A percentile compares a stretch with the other conserved stretches of the same genome.
Evolutionary conservation across 148 eudicot genomes (phyloP).

Genomic region (Chenopodium formosanum): DNA sequence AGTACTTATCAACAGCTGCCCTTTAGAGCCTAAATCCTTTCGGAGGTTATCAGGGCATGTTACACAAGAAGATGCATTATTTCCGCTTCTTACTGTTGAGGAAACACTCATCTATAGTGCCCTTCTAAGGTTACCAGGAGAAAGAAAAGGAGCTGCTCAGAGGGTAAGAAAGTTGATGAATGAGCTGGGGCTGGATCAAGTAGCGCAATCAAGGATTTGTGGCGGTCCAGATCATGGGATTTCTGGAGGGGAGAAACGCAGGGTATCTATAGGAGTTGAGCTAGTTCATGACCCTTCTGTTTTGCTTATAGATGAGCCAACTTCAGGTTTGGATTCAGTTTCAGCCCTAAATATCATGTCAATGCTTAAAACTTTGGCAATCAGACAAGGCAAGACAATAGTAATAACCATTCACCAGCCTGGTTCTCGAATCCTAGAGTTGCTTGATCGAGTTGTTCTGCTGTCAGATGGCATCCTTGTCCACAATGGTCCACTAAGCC

Average conservation of each 20-base stretch:
- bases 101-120: constrained; percentile 91
- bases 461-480: constrained; percentile 63
- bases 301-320: constrained; percentile 83
- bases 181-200: constrained; percentile 68
- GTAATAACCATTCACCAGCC: constrained; percentile 89
- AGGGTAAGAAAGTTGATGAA: constrained; percentile 56
- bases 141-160: constrained; percentile 34
- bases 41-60: constrained; percentile 73
- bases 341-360: constrained; percentile 79
- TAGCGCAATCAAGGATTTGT: constrained; percentile 56
- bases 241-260: constrained; percentile 89
- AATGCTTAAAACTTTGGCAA: constrained; percentile 64
- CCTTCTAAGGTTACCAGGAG: constrained; percentile 56
- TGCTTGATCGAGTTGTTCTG: constrained; percentile 59
- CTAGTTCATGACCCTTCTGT: constrained; percentile 84
- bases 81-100: constrained; percentile 82
- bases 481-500: constrained; percentile 63
- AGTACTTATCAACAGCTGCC: constrained; percentile 54
- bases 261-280: constrained; percentile 91
- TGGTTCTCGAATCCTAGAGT: constrained; percentile 78
- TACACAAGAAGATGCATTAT: constrained; percentile 77
- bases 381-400: constrained; percentile 67
- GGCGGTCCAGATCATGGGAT: constrained; percentile 65
- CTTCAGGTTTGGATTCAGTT: constrained; percentile 85
- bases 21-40: constrained; percentile 38